A percentile compares a stretch with the other conserved stretches of the same genome.
These are phyloP conservation scores for Platanthera zijinensis DNA, from an alignment of 106 monocot genomes.

Conservation along the genomic window DNA sequence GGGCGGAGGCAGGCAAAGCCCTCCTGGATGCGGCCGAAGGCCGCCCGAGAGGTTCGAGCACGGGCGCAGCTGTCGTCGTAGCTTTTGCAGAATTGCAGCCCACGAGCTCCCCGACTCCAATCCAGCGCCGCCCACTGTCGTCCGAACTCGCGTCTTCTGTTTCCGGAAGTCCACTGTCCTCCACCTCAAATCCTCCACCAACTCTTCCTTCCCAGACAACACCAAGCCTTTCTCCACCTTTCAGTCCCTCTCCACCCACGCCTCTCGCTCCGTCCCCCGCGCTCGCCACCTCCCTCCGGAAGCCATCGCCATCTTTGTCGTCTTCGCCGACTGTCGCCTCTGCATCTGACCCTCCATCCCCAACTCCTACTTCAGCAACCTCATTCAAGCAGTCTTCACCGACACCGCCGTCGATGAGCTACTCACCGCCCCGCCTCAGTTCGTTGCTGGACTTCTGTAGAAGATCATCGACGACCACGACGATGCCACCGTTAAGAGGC, in stretches of 20 bases:
- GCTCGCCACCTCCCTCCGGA: conserved; percentile 12
- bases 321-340: conserved; percentile 76
- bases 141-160: conserved; percentile 68
- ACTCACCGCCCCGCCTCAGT: conserved; percentile 27
- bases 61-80: too few relatives aligned
- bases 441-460: conserved; percentile 49
- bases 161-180: too few relatives aligned
- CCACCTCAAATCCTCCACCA: too few relatives aligned
- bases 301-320: conserved; percentile 67
- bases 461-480: conserved; percentile 57
- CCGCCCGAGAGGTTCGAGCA: too few relatives aligned
- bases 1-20: too few relatives aligned
- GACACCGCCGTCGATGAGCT: conserved; percentile 53
- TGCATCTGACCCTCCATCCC: conserved; percentile 62
- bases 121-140: conserved; percentile 30
- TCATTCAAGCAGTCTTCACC: conserved; percentile 83
- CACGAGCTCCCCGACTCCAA: conserved; percentile 81
- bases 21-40: too few relatives aligned
- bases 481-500: conserved; percentile 48
- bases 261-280: too few relatives aligned
- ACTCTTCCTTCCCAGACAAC: too few relatives aligned
- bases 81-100: too few relatives aligned
- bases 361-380: too few relatives aligned
- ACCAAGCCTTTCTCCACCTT: too few relatives aligned
- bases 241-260: too few relatives aligned